Conservation (phyloP, 1,139 yeast genomes). For the Diutina sp. region DNA sequence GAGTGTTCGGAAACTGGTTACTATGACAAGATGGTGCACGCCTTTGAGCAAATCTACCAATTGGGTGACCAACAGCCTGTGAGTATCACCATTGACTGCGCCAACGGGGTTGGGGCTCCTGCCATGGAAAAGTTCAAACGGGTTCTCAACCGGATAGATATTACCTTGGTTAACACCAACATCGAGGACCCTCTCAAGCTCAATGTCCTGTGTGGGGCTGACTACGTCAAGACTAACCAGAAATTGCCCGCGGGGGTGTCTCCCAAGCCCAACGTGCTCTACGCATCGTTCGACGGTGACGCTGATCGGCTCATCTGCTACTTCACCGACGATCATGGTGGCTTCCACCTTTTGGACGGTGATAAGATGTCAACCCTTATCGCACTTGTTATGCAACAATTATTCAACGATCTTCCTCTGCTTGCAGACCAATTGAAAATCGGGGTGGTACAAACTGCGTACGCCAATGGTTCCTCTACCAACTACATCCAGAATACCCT, state of each 20-base stretch:
- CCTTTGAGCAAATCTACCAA: constrained; percentile 21
- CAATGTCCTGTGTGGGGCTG: constrained; percentile 88
- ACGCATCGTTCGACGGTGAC: constrained; percentile 91
- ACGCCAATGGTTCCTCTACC: constrained; percentile 91
- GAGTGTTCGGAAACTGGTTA: constrained; percentile 57
- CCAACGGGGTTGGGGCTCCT: constrained; percentile 94
- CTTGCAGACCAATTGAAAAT: constrained; percentile 31
- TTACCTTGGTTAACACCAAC: constrained; percentile 45
- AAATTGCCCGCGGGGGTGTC: constrained; percentile 52
- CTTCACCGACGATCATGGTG: constrained; percentile 34
- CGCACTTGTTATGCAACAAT: constrained; percentile 52
- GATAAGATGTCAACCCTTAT: constrained; percentile 84
- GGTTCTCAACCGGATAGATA: constrained; percentile 29
- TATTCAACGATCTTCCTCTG: constrained; percentile 27
- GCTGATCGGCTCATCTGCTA: constrained; percentile 92
- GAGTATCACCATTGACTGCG: constrained; percentile 64
- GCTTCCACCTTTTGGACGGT: constrained; percentile 74
- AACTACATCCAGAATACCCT: constrained; percentile 49
- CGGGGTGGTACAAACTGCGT: constrained; percentile 95
- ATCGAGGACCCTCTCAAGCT: constrained; percentile 43
- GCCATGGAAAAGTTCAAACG: constrained; percentile 33
- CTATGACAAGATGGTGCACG: constrained; percentile 42
- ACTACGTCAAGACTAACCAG: constrained; percentile 84
- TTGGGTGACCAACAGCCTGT: constrained; percentile 14
- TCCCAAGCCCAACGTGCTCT: constrained; percentile 30